Evolutionary conservation across 768 basidiomycete species (phyloP).

Genomic region (Podaxis sp.): DNA sequence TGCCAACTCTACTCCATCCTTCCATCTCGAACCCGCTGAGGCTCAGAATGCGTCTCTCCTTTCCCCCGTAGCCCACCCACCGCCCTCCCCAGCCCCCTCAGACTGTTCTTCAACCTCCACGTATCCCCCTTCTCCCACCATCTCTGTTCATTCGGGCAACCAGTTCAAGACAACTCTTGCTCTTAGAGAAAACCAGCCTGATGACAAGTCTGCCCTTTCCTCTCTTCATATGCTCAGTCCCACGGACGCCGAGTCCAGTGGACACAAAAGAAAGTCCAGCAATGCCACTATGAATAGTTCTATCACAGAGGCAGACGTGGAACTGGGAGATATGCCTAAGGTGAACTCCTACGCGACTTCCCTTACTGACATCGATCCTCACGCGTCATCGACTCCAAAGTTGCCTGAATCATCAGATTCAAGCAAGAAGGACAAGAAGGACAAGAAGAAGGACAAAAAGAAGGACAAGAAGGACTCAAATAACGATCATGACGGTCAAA

Average conservation of each 20-base stretch:
- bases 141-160: conserved; percentile 60
- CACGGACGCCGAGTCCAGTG: conserved; percentile 19
- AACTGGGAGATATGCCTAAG: conserved; percentile 29
- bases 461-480: conserved; percentile 22
- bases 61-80: conserved; percentile 14
- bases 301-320: conserved; percentile 49
- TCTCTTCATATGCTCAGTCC: conserved; percentile 48
- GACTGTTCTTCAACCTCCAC: conserved; percentile 25
- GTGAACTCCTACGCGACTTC: conserved; percentile 34
- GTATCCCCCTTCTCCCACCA: conserved; percentile 71
- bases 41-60: conserved; percentile 13
- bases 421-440: conserved; percentile 18
- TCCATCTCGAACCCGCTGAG: conserved; percentile 3
- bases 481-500: conserved; percentile 22
- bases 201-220: conserved; percentile 45
- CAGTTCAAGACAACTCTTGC: conserved; percentile 52
- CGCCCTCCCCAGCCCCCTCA: conserved; percentile 16
- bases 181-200: conserved; percentile 67
- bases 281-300: conserved; percentile 46
- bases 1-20: conserved; percentile 13
- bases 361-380: conserved; percentile 28
- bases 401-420: conserved; percentile 14
- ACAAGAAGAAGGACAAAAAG: conserved; percentile 17
- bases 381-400: conserved; percentile 6
- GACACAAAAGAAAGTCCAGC: conserved; percentile 54